Evolutionary conservation across 169 alveolate genomes (phyloP).

Genomic region (Cystoisospora suis): DNA sequence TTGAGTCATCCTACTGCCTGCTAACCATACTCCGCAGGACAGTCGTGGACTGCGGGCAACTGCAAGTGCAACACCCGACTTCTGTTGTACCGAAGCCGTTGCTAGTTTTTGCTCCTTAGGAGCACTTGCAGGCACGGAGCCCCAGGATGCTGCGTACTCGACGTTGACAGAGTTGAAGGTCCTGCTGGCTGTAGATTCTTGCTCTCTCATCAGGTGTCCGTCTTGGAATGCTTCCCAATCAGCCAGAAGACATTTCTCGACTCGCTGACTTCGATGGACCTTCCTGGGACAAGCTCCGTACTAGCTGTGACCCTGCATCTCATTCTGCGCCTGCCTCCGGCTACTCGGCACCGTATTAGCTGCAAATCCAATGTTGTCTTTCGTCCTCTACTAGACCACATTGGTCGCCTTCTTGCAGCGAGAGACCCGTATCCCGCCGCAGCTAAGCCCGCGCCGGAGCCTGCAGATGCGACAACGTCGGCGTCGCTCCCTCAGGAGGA

Average conservation of each 20-base stretch:
- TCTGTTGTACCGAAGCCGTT: no score
- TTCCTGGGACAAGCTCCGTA: slow-evolving; percentile 11
- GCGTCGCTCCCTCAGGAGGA: no score
- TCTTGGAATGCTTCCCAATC: slow-evolving; percentile 16
- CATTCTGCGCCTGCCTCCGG: neutral
- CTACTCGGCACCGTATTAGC: neutral
- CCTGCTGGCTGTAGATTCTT: no score
- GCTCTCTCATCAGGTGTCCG: neutral
- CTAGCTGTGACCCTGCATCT: neutral
- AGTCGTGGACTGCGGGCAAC: no score
- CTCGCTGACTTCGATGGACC: neutral
- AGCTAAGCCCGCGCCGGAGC: neutral
- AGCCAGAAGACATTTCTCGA: neutral
- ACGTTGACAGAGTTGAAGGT: no score
- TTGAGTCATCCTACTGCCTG: no score
- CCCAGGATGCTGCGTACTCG: no score
- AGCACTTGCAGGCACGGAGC: no score
- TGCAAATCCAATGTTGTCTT: neutral
- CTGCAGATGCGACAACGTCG: neutral
- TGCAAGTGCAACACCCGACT: no score
- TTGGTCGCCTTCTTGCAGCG: neutral
- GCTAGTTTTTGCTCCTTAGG: no score
- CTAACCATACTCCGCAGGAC: no score
- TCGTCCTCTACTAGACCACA: neutral
- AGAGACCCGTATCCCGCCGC: slow-evolving; percentile 13